Percentiles rank a stretch among this genome's conserved stretches.
These are phyloP conservation scores for Trichophyton verrucosum DNA, from an alignment of 2,329 filamentous ascomycete genomes.

Conservation along the genomic window DNA sequence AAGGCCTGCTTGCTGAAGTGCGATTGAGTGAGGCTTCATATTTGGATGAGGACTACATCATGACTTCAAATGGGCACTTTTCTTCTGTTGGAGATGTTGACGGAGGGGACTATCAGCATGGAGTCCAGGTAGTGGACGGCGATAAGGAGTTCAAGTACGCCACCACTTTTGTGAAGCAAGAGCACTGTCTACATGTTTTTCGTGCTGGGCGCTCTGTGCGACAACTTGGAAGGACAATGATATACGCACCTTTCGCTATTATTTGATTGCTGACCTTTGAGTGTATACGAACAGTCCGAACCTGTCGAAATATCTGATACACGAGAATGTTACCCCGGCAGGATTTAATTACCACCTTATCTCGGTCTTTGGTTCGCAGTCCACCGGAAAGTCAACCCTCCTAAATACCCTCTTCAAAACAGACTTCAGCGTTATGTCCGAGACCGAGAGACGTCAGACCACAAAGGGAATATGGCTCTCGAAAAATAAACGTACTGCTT, in stretches of 20 bases:
- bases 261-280: neutral
- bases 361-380: slow-evolving; percentile 97
- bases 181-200: neutral
- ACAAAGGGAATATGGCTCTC: slow-evolving; percentile 99
- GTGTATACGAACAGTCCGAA: slow-evolving; percentile 44
- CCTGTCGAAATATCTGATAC: slow-evolving; percentile 67
- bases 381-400: slow-evolving; percentile 93
- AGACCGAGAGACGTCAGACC: slow-evolving; percentile 84
- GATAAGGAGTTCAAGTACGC: slow-evolving; percentile 92
- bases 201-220: neutral
- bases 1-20: neutral
- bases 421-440: slow-evolving; percentile 94
- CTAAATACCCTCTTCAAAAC: slow-evolving; percentile 94
- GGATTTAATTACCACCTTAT: slow-evolving; percentile 99
- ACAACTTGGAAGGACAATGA: neutral
- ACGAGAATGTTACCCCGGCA: slow-evolving; percentile 67
- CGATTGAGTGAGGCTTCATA: neutral
- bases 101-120: slow-evolving; percentile 59
- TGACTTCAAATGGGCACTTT: slow-evolving; percentile 37
- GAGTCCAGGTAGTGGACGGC: slow-evolving; percentile 92
- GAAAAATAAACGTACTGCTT: slow-evolving; percentile 63
- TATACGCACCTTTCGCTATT: neutral
- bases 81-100: slow-evolving; percentile 30
- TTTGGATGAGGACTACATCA: slow-evolving; percentile 14
- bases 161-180: neutral